Conservation (phyloP, 371 early-diverging fungal species). For the Nosema granulosis region DNA sequence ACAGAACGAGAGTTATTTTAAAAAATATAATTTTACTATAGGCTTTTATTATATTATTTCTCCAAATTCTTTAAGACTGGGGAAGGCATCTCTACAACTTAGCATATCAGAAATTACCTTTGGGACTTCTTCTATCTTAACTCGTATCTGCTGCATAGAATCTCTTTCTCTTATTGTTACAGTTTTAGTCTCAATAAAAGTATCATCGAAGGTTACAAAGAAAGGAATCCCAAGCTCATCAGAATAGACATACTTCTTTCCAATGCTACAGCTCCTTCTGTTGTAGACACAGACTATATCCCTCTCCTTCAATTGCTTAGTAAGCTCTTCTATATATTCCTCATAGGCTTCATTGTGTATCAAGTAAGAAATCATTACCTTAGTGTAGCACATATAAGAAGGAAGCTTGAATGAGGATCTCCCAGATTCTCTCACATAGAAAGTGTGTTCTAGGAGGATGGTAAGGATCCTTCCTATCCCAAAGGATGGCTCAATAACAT, state of each 20-base stretch:
- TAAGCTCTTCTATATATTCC: conserved; percentile 71
- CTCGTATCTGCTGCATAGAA: conserved; percentile 83
- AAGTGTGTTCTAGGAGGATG: conserved; percentile 88
- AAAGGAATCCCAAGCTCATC: conserved; percentile 98
- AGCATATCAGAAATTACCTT: no score
- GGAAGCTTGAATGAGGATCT: conserved; percentile 69
- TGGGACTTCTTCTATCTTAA: conserved; percentile 38
- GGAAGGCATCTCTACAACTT: no score
- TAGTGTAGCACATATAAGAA: conserved; percentile 81
- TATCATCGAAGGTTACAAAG: conserved; percentile 93
- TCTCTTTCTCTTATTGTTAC: conserved; percentile 96
- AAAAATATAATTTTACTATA: no score
- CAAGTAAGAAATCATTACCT: conserved; percentile 83
- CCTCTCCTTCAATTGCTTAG: conserved; percentile 49
- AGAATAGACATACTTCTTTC: conserved; percentile 89
- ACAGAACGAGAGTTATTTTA: no score
- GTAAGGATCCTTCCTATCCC: conserved; percentile 98
- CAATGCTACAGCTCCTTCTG: conserved; percentile 73
- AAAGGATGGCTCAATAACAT: conserved; percentile 99
- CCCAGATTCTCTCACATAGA: conserved; percentile 77
- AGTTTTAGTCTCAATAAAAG: conserved; percentile 81
- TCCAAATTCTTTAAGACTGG: no score
- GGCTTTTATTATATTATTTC: no score
- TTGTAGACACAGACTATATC: conserved; percentile 53
- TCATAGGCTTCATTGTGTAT: conserved; percentile 73